Evolutionary conservation across 2,329 filamentous ascomycete genomes (phyloP).

Genomic region (Rhinocladiella similis): DNA sequence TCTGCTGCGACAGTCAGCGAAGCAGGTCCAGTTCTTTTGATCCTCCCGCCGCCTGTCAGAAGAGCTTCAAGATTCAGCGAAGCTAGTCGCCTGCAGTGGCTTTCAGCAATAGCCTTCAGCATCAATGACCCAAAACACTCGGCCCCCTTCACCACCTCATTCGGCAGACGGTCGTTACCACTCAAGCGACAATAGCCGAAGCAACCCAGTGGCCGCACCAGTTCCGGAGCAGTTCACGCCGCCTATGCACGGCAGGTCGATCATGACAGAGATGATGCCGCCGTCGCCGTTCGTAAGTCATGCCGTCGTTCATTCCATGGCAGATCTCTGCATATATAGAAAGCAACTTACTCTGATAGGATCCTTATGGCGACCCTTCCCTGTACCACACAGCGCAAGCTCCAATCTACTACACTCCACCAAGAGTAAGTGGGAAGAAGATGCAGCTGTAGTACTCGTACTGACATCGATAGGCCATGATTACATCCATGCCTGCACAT

Average conservation of each 20-base stretch:
- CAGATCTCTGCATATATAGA: neutral
- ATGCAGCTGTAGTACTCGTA: neutral
- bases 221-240: conserved; percentile 23
- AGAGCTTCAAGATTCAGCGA: neutral
- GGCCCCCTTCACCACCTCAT: conserved; percentile 26
- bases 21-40: neutral
- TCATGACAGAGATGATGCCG: conserved; percentile 10
- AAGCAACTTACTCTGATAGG: conserved; percentile 19
- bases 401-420: conserved; percentile 22
- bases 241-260: conserved; percentile 16
- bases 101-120: neutral
- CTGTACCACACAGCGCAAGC: conserved; percentile 22
- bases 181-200: conserved; percentile 11
- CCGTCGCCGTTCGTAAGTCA: conserved; percentile 25
- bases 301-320: neutral
- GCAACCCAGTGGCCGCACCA: neutral
- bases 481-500: conserved; percentile 16
- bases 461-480: conserved; percentile 20
- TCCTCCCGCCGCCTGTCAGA: neutral
- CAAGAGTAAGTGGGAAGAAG: conserved; percentile 19
- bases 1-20: neutral
- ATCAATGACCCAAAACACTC: conserved; percentile 17
- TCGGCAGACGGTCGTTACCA: conserved; percentile 25
- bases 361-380: conserved; percentile 27
- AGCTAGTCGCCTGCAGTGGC: neutral